Percentiles rank a stretch among this genome's conserved stretches.
Conservation (phyloP, 352 stramenopile genomes). For the Thalassiosira mediterranea region DNA sequence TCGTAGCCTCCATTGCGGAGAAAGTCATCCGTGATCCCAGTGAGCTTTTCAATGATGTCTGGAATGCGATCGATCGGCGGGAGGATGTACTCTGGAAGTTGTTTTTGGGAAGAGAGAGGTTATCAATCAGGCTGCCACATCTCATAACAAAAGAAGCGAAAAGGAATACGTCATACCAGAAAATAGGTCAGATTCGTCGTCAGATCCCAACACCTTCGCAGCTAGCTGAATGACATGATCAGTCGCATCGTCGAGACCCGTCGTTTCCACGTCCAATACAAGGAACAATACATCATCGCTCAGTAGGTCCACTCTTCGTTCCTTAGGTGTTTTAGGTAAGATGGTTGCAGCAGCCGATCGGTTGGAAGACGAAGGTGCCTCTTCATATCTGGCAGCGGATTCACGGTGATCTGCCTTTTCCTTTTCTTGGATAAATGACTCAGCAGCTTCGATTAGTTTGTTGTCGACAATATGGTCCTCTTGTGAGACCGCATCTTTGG, state of each 20-base stretch:
- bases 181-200: slow-evolving; percentile 39
- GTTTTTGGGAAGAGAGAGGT: no score
- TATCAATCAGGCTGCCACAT: no score
- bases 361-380: no score
- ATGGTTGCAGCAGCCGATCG: no score
- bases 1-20: slow-evolving; percentile 42
- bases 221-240: slow-evolving; percentile 55
- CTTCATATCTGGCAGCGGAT: no score
- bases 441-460: slow-evolving; percentile 16
- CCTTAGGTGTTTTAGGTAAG: no score
- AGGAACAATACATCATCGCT: slow-evolving; percentile 43
- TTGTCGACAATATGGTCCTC: slow-evolving; percentile 22
- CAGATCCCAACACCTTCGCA: slow-evolving; percentile 47
- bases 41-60: slow-evolving; percentile 47
- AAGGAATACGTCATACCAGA: no score
- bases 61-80: slow-evolving; percentile 38
- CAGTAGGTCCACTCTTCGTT: slow-evolving; percentile 24
- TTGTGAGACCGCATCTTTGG: slow-evolving; percentile 6
- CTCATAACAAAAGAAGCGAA: no score
- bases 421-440: slow-evolving; percentile 14
- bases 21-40: slow-evolving; percentile 51
- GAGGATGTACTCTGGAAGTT: slow-evolving; percentile 52
- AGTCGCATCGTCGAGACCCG: slow-evolving; percentile 34
- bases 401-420: no score
- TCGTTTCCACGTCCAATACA: slow-evolving; percentile 54